Conservation (phyloP, 768 basidiomycete genomes). For the Leccinum disarticulatum region DNA sequence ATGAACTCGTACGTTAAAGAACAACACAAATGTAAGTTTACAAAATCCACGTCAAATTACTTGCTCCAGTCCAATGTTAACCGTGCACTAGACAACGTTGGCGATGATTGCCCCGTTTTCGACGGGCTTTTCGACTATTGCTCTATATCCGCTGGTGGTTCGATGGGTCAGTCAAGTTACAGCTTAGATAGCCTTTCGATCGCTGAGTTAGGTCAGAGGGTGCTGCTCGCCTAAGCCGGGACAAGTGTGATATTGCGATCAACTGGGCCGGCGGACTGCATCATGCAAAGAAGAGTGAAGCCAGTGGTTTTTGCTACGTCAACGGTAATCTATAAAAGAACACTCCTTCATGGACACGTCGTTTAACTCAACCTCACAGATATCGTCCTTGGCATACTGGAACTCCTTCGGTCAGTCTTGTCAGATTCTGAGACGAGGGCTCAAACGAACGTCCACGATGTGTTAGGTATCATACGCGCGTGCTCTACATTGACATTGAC, state of each 20-base stretch:
- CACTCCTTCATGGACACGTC: background rate
- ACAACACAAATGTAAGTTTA: conserved; percentile 91
- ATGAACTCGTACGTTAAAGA: conserved; percentile 93
- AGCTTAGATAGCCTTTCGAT: conserved; percentile 1
- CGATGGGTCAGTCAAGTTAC: conserved; percentile 74
- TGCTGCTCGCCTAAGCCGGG: conserved; percentile 88
- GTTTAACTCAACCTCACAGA: conserved; percentile 48
- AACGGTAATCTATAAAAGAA: conserved; percentile 58
- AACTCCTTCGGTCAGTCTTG: conserved; percentile 70
- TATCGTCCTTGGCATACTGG: conserved; percentile 95
- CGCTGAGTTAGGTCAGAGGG: conserved; percentile 64
- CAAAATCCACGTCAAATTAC: background rate
- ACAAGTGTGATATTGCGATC: conserved; percentile 98
- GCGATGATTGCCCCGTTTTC: conserved; percentile 98
- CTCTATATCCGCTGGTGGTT: conserved; percentile 98
- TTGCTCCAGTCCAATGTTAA: background rate
- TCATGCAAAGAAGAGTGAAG: conserved; percentile 99
- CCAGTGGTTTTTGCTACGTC: conserved; percentile 98
- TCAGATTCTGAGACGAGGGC: conserved; percentile 1
- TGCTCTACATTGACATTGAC: conserved; percentile 98
- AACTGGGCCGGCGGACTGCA: conserved; percentile 99
- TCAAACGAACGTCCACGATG: background rate
- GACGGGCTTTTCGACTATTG: conserved; percentile 99
- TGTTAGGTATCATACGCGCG: conserved; percentile 83
- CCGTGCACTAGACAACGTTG: conserved; percentile 77